Evolutionary conservation across 805 yeast genomes (phyloP).

Genomic region (Zygoascus biomembranicola): DNA sequence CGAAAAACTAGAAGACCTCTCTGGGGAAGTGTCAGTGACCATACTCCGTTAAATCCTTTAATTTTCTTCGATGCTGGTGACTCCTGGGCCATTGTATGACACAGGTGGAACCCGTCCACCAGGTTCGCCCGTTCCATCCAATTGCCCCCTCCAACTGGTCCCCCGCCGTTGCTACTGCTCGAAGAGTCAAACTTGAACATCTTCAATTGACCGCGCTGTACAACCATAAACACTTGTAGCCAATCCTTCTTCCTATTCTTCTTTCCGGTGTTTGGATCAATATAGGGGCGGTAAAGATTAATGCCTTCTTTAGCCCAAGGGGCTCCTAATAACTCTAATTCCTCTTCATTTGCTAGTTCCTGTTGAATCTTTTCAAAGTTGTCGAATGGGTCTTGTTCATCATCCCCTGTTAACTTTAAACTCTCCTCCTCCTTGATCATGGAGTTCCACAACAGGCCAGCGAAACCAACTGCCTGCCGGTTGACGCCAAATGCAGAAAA

Average conservation of each 20-base stretch:
- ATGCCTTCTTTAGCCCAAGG: constrained; percentile 76
- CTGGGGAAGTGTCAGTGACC: constrained; percentile 51
- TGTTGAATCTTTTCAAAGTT: constrained; percentile 23
- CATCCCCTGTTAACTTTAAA: constrained; percentile 10
- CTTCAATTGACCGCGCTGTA: constrained; percentile 56
- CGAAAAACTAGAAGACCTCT: constrained; percentile 45
- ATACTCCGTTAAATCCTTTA: constrained; percentile 34
- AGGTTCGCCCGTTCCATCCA: constrained; percentile 60
- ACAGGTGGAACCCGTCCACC: constrained; percentile 43
- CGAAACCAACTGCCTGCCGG: constrained; percentile 27
- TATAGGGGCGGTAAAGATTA: constrained; percentile 31
- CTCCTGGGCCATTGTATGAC: constrained; percentile 38
- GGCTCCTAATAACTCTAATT: constrained; percentile 59
- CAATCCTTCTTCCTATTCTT: constrained; percentile 29
- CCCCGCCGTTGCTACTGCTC: constrained; percentile 21
- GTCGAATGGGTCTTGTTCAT: constrained; percentile 19
- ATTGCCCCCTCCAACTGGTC: constrained; percentile 50
- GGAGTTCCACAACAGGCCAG: constrained; percentile 24
- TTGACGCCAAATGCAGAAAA: constrained; percentile 21
- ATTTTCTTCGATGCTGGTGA: constrained; percentile 26
- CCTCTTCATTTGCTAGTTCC: constrained; percentile 46
- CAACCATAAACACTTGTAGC: constrained; percentile 54
- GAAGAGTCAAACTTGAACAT: constrained; percentile 42
- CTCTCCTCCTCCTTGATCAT: constrained; percentile 22
- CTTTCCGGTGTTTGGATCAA: constrained; percentile 22